Evolutionary conservation across 2,329 filamentous ascomycete genomes (phyloP), one percentile per base, ranked within the genome.

Genomic region (Trichoderma gracile): DNA sequence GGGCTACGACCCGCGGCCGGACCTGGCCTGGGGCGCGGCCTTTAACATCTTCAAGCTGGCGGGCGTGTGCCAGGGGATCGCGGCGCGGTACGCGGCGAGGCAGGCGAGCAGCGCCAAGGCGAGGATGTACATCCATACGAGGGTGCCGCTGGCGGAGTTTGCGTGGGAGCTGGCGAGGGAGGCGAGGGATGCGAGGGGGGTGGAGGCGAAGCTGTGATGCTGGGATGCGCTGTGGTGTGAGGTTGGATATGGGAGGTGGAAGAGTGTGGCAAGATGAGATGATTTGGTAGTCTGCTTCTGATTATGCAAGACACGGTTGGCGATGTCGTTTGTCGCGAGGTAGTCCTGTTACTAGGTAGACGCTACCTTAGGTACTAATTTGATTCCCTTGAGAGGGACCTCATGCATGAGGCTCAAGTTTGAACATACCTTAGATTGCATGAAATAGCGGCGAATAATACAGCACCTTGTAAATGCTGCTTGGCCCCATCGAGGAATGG

Each of bases 51-150:
- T 87, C 75, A 81, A 86, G 70, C 77, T 82, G 60, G 81, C 86
- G 33, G 86, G 82, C 57, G 87, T 90, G 67, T 85, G 82, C 70
- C 95, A 99, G 80, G 95, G 95, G 3, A 98, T 99, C 74, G 93
- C 93, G 55, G 95, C 95, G 56, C 81, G 95, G 68, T 90, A 90
- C 75, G 95, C 95, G 27, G 79, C 85, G 54, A 81, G 94, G 55
- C 94, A 98, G 82, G 95, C 95, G 43, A 97, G 93, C 78, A 97
- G 92, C 75, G 90, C 86, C 65, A 86, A 90, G 74, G 95, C 95
- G 7, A 84, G 82, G 70, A 83, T 87, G 47, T 91, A 96, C 77
- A 92, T 84, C 0, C 80, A 79, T 63, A 85, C 86, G 75, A 88
- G 91, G 78, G 82, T 80, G 52, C 88, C 90, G 23, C 86, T 94